Conservation (phyloP, 345 rosid species). For the Corymbia maculata region DNA sequence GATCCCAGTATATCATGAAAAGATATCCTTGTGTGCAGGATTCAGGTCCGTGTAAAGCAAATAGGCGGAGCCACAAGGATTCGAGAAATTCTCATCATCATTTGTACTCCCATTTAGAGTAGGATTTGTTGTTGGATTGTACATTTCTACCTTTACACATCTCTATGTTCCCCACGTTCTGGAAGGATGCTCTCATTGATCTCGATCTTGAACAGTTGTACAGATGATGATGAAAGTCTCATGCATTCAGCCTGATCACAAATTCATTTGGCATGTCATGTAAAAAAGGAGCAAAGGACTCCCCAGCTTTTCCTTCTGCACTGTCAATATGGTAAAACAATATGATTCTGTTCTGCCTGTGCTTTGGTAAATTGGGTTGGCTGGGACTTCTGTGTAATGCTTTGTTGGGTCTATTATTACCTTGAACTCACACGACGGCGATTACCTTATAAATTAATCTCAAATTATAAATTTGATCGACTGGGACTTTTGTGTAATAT, state of each 20-base stretch:
- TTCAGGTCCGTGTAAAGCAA: not conserved
- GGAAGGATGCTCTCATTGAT: not conserved
- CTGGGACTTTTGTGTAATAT: not conserved
- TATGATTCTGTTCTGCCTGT: not conserved
- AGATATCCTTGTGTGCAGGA: not conserved
- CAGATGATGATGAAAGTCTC: not conserved
- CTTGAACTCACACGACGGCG: not conserved
- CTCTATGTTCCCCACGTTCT: not conserved
- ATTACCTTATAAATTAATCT: not conserved
- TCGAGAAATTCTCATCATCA: not conserved
- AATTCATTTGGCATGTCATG: not conserved
- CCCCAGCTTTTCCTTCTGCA: not conserved
- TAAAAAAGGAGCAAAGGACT: not conserved
- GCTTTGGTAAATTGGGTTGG: not conserved
- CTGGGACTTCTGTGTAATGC: not conserved
- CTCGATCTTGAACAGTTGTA: not conserved
- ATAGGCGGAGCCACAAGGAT: not conserved
- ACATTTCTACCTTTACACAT: not conserved
- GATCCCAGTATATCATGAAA: constrained; percentile 37
- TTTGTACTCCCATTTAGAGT: not conserved
- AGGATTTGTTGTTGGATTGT: not conserved
- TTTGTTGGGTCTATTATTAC: not conserved
- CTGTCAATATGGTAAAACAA: not conserved
- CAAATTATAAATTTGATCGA: not conserved
- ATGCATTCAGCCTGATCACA: not conserved